Evolutionary conservation across 352 stramenopile species (phyloP), one percentile per base, ranked within the genome.

Genomic region (Globisporangium viniferum): DNA sequence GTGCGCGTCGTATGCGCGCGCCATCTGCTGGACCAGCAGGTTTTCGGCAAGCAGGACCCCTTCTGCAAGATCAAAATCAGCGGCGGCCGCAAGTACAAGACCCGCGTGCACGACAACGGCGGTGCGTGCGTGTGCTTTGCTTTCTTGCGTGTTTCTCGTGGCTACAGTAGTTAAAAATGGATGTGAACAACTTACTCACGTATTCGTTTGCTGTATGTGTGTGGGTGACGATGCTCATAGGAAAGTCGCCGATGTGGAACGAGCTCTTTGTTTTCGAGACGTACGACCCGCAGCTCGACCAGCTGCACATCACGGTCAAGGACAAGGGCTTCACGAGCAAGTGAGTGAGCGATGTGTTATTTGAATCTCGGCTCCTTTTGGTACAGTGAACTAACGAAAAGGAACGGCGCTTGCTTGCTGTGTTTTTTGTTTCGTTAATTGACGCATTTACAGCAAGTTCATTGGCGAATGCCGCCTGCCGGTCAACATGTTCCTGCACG

Each of bases 11-110:
- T 92, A 64, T 91, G 81, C 51, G 88, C 82, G 57, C 86, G 86
- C 29, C 91, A 95, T 71, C 74, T 95, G 36, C 66, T 92, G 24
- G 84, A 93, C 76, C 91, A 92, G 71, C 88, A 95, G 74, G 91
- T 82, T 5, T 94, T 95, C 63, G 88, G 88, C 67, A 90, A 89
- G 57, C 88, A 95, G 63, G 88, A 95, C 63, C 88, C 86, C 14
- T 95, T 81, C 76, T 95, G 88, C 69, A 92, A 91, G 63, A 70
- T 95, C 53, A 71, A 71, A 7, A 67, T 95, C 22, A 51, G 44
- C 44, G 74, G 88, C 46, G 68, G 74, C 66, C 81, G 82, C 68
- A 90, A 68, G 27, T 86, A 87, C 73, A 89, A 81, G 74, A 95
- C 88, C 44, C 82, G 82, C 66, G 86, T 93, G 44, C 86, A 95